phyloP scores from a whole-genome alignment of 768 basidiomycete species.

The Lactarius trivialis region DNA sequence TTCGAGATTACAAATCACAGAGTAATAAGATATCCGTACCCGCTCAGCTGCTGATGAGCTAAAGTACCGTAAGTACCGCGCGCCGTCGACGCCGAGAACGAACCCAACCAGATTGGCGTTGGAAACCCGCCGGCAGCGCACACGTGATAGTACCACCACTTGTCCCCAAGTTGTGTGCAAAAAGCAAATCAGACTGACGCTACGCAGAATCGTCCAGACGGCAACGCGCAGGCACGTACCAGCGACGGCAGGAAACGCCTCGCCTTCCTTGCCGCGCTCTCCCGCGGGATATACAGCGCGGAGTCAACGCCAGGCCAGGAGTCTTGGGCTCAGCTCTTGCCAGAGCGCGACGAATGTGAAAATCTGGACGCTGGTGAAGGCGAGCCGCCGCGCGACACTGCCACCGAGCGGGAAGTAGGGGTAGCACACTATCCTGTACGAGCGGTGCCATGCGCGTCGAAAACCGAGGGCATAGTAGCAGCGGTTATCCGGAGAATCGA shows the following conservation, averaged over 20 bases:
- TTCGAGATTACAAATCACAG: too few species aligned
- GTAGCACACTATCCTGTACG: slow-evolving; percentile 90
- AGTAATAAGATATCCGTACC: too few species aligned
- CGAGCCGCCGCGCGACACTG: slow-evolving; percentile 37
- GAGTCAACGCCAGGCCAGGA: slow-evolving; percentile 96
- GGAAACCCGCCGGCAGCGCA: slow-evolving; percentile 76
- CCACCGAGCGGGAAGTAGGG: slow-evolving; percentile 94
- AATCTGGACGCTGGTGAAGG: slow-evolving; percentile 65
- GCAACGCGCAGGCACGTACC: neutral
- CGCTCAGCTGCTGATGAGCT: slow-evolving; percentile 51
- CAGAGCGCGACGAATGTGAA: slow-evolving; percentile 97
- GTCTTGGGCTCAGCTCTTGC: slow-evolving; percentile 86
- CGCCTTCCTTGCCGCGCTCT: slow-evolving; percentile 29
- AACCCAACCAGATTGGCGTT: slow-evolving; percentile 94
- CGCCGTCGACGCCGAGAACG: slow-evolving; percentile 81
- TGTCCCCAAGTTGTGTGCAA: slow-evolving; percentile 30
- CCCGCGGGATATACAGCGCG: slow-evolving; percentile 84
- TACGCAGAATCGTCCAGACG: too few species aligned
- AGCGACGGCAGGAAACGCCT: too few species aligned
- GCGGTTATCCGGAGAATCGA: slow-evolving; percentile 27
- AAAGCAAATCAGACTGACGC: too few species aligned
- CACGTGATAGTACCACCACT: slow-evolving; percentile 79
- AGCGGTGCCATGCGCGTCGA: slow-evolving; percentile 44
- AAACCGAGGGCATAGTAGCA: too few species aligned
- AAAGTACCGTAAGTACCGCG: slow-evolving; percentile 59